Percentiles rank a stretch among this genome's conserved stretches.
Evolutionary conservation across 1,284 basidiomycete species (phyloP).

Genomic region (Irpex sp.): DNA sequence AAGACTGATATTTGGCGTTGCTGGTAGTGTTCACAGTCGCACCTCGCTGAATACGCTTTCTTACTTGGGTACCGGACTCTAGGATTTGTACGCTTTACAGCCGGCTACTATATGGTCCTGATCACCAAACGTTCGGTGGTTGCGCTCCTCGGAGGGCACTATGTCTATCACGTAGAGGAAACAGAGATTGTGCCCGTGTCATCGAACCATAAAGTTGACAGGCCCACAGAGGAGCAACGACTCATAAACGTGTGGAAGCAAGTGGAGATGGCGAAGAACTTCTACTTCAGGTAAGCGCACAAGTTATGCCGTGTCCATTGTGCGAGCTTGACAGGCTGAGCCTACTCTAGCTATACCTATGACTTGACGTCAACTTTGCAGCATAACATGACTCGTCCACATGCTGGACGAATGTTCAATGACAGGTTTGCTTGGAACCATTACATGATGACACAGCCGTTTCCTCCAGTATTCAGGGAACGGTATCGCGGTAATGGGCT

Average conservation of each 20-base stretch:
- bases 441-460: constrained; percentile 77
- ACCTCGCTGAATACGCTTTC: too few relatives aligned
- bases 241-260: constrained; percentile 94
- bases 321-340: too few relatives aligned
- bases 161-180: constrained; percentile 95
- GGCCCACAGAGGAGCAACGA: constrained; percentile 79
- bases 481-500: constrained; percentile 11
- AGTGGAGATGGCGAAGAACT: constrained; percentile 98
- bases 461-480: constrained; percentile 28
- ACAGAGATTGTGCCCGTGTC: constrained; percentile 81
- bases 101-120: constrained; percentile 89
- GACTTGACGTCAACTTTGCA: constrained; percentile 96
- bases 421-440: constrained; percentile 97
- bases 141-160: constrained; percentile 93
- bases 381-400: constrained; percentile 73
- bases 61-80: background rate
- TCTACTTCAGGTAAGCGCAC: constrained; percentile 86
- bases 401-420: constrained; percentile 59
- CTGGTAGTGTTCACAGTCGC: constrained; percentile 38
- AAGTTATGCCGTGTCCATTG: background rate
- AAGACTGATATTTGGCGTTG: constrained; percentile 76
- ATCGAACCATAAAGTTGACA: constrained; percentile 75
- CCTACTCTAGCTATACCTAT: constrained; percentile 78
- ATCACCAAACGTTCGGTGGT: constrained; percentile 91
- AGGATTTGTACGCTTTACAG: constrained; percentile 90